Percentiles rank a stretch among this genome's conserved stretches.
These are phyloP conservation scores for Cymbidium sinense DNA, from an alignment of 106 monocot species.

Conservation along the genomic window DNA sequence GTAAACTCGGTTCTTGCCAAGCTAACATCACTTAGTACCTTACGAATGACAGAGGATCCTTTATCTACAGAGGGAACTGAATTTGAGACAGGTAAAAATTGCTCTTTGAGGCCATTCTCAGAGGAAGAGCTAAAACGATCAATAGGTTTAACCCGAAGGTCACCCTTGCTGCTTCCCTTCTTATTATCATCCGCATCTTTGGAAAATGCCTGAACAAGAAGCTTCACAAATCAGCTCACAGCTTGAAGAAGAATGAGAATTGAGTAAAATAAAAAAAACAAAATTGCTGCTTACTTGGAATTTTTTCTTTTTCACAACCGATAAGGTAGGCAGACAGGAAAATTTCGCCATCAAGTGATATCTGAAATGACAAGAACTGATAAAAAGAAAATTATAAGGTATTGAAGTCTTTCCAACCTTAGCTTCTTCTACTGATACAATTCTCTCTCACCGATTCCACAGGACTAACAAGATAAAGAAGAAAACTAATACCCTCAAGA, in stretches of 20 bases:
- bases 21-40: conserved; percentile 8
- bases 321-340: conserved; percentile 44
- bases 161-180: conserved; percentile 1
- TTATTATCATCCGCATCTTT: conserved; percentile 14
- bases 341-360: conserved; percentile 39
- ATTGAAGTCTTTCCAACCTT: background rate
- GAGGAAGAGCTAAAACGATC: conserved; percentile 12
- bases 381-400: background rate
- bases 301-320: conserved; percentile 55
- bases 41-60: background rate
- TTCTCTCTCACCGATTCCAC: background rate
- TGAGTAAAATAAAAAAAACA: background rate
- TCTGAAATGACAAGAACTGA: background rate
- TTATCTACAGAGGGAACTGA: background rate
- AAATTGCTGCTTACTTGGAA: background rate
- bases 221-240: background rate
- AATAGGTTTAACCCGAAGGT: conserved; percentile 25
- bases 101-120: background rate
- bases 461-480: background rate
- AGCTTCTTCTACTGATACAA: background rate
- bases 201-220: conserved; percentile 17
- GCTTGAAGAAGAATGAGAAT: background rate
- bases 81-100: background rate
- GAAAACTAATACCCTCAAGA: background rate
- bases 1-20: conserved; percentile 1